Percentiles rank a stretch among this genome's conserved stretches.
Conservation (phyloP, 352 stramenopile genomes). For the Albugo candida region DNA sequence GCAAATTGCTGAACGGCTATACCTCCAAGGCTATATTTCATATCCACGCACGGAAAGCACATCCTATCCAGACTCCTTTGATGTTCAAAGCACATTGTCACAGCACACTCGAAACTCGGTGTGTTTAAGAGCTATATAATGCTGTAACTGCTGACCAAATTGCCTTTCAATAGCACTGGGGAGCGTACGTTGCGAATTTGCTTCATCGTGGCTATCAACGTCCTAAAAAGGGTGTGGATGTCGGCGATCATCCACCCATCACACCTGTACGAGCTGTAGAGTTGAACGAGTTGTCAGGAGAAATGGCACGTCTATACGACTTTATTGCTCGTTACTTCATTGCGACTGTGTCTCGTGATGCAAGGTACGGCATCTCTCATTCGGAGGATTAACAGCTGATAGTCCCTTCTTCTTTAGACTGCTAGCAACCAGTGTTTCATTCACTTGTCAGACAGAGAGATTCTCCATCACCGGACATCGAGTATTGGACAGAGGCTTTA, state of each 20-base stretch:
- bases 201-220: slow-evolving; percentile 10
- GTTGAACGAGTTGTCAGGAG: slow-evolving; percentile 34
- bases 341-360: slow-evolving; percentile 62
- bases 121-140: not conserved
- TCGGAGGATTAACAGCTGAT: slow-evolving; percentile 15
- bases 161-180: slow-evolving; percentile 9
- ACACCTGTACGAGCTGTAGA: slow-evolving; percentile 36
- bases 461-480: slow-evolving; percentile 58
- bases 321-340: slow-evolving; percentile 79
- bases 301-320: slow-evolving; percentile 67
- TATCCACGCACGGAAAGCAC: slow-evolving; percentile 78
- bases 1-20: slow-evolving; percentile 63
- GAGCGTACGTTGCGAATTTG: slow-evolving; percentile 9
- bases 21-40: slow-evolving; percentile 73
- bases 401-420: not conserved
- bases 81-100: slow-evolving; percentile 49
- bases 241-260: slow-evolving; percentile 57
- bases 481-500: slow-evolving; percentile 16
- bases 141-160: not conserved
- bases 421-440: slow-evolving; percentile 18
- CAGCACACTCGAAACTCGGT: slow-evolving; percentile 31
- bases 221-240: slow-evolving; percentile 20
- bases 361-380: slow-evolving; percentile 28
- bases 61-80: slow-evolving; percentile 68
- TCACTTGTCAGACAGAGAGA: slow-evolving; percentile 32